Evolutionary conservation across 148 eudicot genomes (phyloP), one percentile per base, ranked within the genome.

Genomic region (Nepenthes mirabilis): DNA sequence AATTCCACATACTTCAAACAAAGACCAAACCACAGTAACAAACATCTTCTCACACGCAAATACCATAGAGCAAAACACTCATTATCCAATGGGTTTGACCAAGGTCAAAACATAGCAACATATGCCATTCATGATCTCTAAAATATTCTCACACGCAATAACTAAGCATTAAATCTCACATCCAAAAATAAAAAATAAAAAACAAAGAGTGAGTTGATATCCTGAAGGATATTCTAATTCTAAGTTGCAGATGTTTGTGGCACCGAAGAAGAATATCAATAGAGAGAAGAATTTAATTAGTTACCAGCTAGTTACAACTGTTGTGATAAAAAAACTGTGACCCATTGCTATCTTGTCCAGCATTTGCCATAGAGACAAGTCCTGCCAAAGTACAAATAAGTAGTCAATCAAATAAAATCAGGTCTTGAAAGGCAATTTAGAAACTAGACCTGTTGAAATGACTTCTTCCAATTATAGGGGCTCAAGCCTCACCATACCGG

Each of bases 281-380:
- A 52, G 45, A 40, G 45, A 40, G 45, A 40, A 40, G 4, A 40
- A 8, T 40, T 3, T 8, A 40, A 40, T 40, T 40, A 3, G 32
- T 14, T 14, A 52, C 32, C 14, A 50, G 53, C 14, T 52, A 5
- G 6, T 13, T 6, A 6, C 32, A 52, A 13, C 45, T 3, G 45
- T 40, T 40, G 45, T 40, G 8, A 40, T 40, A 40, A 40, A 57
- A 36, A 33, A 1, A 58, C 47, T 32, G 43, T 57, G 37, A 48
- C 14, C 37, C 79, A 33, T 75, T 75, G 43, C 61, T 71, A 58
- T 75, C 74, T 53, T 64, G 67, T 57, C 74, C 69, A 34, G 75
- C 74, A 64, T 82, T 82, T 60, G 75, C 77, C 75, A 67, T 82
- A 11, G 87, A 82, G 11, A 82, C 63, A 61, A 76, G 37, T 57